Evolutionary conservation across 257 asterid genomes (phyloP).

Genomic region (Knoxia roxburghii): DNA sequence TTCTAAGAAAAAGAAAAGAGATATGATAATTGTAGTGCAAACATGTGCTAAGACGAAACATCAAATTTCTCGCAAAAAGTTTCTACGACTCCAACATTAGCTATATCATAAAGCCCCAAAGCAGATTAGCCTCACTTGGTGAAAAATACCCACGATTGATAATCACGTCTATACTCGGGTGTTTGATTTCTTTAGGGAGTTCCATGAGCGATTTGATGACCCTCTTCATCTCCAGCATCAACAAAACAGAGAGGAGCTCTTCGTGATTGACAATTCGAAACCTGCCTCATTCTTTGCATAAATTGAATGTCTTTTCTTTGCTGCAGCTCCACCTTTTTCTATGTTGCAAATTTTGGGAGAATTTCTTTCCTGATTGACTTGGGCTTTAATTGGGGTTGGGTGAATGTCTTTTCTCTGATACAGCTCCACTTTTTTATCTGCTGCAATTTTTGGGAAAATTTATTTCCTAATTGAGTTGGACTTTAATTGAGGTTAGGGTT

Average conservation of each 20-base stretch:
- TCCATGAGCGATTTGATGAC: slow-evolving; percentile 40
- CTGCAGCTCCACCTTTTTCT: slow-evolving; percentile 28
- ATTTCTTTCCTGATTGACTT: too few species aligned
- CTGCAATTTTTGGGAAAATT: too few species aligned
- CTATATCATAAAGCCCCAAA: slow-evolving; percentile 55
- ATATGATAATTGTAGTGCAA: neutral
- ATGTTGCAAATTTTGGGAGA: too few species aligned
- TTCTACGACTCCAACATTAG: slow-evolving; percentile 34
- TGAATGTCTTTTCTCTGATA: too few species aligned
- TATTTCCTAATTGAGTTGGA: too few species aligned
- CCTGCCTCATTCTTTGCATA: slow-evolving; percentile 42
- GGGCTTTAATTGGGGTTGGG: too few species aligned
- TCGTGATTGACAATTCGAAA: slow-evolving; percentile 30
- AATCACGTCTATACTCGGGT: slow-evolving; percentile 38
- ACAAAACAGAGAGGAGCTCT: slow-evolving; percentile 24
- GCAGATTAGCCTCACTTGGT: slow-evolving; percentile 46
- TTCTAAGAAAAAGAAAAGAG: neutral
- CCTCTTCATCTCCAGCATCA: slow-evolving; percentile 49
- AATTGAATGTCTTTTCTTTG: too few species aligned
- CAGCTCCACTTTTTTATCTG: too few species aligned
- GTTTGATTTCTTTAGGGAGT: slow-evolving; percentile 49
- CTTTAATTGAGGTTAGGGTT: too few species aligned
- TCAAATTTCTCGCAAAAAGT: slow-evolving; percentile 41
- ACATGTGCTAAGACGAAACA: slow-evolving; percentile 55
- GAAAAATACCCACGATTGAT: slow-evolving; percentile 61